These are phyloP conservation scores for Crucihimalaya himalaica DNA, from an alignment of 345 rosid genomes.

Conservation along the genomic window DNA sequence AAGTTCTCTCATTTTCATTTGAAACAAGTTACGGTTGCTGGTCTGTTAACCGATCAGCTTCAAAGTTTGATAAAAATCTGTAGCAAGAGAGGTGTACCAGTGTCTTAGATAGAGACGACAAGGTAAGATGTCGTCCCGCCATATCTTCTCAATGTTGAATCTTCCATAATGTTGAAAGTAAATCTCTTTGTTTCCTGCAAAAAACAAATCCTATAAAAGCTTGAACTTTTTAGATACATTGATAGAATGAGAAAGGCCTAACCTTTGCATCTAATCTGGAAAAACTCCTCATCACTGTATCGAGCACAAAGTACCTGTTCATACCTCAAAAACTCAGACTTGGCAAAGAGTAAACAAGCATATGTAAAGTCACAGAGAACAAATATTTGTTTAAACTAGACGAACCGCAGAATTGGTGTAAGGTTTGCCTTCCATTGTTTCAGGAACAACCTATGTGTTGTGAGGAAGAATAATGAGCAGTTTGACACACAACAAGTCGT, in stretches of 20 bases:
- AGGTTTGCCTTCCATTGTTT: conserved; percentile 70
- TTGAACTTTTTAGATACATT: not conserved
- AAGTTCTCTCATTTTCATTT: not conserved
- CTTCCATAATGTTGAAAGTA: conserved; percentile 72
- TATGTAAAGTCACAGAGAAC: not conserved
- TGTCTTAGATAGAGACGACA: conserved; percentile 91
- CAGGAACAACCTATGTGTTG: conserved; percentile 58
- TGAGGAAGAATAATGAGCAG: not conserved
- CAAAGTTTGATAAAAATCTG: not conserved
- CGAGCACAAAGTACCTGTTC: conserved; percentile 83
- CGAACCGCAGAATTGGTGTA: conserved; percentile 64
- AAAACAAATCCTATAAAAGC: not conserved
- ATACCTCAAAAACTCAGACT: conserved; percentile 14
- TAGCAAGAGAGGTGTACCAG: conserved; percentile 52
- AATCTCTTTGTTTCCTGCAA: conserved; percentile 72
- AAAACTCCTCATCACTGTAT: conserved; percentile 78
- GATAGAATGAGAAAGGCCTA: not conserved
- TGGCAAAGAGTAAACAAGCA: conserved; percentile 4
- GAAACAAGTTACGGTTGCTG: not conserved
- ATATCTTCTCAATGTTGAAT: conserved; percentile 72
- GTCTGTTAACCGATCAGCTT: not conserved
- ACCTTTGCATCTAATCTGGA: conserved; percentile 80
- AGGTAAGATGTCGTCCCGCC: conserved; percentile 88
- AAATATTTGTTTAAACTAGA: conserved; percentile 6
- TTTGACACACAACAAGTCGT: not conserved